Conservation (phyloP, 495 filamentous ascomycete species). For the Talaromyces nanjingensis region DNA sequence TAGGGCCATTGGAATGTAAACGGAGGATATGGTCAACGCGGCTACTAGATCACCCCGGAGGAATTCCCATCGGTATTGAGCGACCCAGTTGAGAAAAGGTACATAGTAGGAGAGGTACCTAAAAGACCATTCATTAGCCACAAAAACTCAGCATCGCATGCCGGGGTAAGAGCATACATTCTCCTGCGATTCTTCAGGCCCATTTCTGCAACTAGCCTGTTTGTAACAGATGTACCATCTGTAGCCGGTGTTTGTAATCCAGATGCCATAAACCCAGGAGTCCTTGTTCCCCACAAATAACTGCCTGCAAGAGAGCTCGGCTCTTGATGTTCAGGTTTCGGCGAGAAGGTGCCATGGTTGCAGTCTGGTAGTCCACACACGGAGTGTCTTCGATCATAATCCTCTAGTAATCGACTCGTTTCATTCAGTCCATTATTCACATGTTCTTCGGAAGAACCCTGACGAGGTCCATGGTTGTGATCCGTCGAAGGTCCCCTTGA, state of each 20-base stretch:
- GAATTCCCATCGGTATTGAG: constrained; percentile 73
- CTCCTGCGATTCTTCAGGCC: constrained; percentile 48
- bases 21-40: constrained; percentile 82
- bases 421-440: constrained; percentile 17
- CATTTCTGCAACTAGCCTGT: constrained; percentile 51
- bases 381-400: constrained; percentile 28
- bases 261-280: constrained; percentile 2
- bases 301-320: background rate
- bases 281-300: constrained; percentile 4
- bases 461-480: constrained; percentile 10
- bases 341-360: constrained; percentile 76
- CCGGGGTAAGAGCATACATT: constrained; percentile 41
- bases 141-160: constrained; percentile 1
- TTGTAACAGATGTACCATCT: constrained; percentile 27
- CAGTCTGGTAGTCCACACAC: constrained; percentile 43
- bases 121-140: constrained; percentile 19
- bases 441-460: background rate
- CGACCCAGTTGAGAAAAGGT: constrained; percentile 81
- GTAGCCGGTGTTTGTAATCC: constrained; percentile 6
- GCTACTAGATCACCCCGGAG: constrained; percentile 82
- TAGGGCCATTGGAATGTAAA: constrained; percentile 97
- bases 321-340: constrained; percentile 18
- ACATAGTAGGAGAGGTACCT: constrained; percentile 95
- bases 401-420: constrained; percentile 31
- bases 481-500: background rate